phyloP scores from a whole-genome alignment of 257 asterid species.

The Solanum rostratum region DNA sequence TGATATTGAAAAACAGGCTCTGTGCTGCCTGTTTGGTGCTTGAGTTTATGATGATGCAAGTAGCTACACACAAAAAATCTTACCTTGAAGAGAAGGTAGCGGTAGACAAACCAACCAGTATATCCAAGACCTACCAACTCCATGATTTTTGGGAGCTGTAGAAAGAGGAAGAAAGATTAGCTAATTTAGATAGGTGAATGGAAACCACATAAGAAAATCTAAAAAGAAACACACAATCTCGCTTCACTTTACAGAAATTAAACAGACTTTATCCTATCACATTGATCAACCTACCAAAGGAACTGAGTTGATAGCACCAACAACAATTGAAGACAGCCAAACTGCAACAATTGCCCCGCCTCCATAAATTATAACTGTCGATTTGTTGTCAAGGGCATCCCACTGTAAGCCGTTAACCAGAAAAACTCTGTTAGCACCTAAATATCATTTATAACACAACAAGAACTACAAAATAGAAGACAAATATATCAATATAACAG shows the following conservation, averaged over 20 bases:
- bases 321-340: conserved; percentile 72
- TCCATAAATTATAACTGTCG: conserved; percentile 67
- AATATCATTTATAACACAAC: background rate
- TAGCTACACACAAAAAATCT: background rate
- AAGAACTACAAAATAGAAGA: background rate
- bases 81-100: conserved; percentile 98
- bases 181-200: background rate
- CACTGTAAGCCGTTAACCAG: conserved; percentile 29
- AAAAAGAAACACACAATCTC: background rate
- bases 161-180: background rate
- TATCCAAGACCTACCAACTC: conserved; percentile 97
- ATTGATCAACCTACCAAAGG: conserved; percentile 61
- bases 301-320: conserved; percentile 80
- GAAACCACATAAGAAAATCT: background rate
- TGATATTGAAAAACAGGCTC: background rate
- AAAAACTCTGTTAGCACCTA: background rate
- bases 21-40: background rate
- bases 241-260: background rate
- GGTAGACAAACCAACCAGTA: conserved; percentile 98
- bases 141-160: conserved; percentile 93
- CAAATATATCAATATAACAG: background rate
- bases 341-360: conserved; percentile 75
- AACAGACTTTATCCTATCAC: background rate
- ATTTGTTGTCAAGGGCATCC: conserved; percentile 93
- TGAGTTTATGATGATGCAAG: background rate